Percentiles rank a stretch among this genome's conserved stretches.
These are phyloP conservation scores for Beauveria varroae DNA, from an alignment of 2,329 filamentous ascomycete genomes.

Conservation along the genomic window DNA sequence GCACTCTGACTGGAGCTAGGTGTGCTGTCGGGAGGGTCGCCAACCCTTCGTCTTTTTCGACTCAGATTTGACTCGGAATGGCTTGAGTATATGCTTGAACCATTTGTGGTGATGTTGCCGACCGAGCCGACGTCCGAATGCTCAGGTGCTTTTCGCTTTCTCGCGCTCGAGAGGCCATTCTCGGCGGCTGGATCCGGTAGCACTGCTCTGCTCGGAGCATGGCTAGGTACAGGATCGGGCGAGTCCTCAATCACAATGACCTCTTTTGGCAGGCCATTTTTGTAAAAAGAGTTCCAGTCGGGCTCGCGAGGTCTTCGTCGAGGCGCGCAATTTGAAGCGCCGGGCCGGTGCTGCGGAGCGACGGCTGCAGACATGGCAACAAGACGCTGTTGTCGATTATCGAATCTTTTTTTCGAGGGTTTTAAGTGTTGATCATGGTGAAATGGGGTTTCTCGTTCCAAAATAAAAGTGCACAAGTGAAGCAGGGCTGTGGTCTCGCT, in stretches of 20 bases:
- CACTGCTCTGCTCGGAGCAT: neutral
- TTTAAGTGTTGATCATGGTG: constrained; percentile 2
- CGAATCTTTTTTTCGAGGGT: neutral
- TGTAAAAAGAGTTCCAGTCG: constrained; percentile 68
- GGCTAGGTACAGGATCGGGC: constrained; percentile 36
- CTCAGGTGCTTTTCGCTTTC: constrained; percentile 4
- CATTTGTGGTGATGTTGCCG: neutral
- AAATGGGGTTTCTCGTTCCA: neutral
- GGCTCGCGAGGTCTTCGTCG: constrained; percentile 37
- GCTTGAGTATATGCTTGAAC: neutral
- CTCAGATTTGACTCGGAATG: constrained; percentile 1
- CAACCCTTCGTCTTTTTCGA: constrained; percentile 4
- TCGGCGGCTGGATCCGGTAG: neutral
- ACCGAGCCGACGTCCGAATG: neutral
- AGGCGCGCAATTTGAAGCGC: constrained; percentile 5
- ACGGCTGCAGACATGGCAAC: constrained; percentile 10
- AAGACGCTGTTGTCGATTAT: neutral
- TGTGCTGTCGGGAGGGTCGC: neutral
- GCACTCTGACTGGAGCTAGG: neutral
- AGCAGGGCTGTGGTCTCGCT: neutral
- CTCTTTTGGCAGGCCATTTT: constrained; percentile 67
- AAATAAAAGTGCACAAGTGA: neutral
- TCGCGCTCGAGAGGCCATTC: neutral
- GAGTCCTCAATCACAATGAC: constrained; percentile 70
- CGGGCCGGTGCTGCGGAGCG: constrained; percentile 6